These are phyloP conservation scores for Lepiota brunneoincarnata DNA, from an alignment of 768 basidiomycete genomes.

Conservation along the genomic window DNA sequence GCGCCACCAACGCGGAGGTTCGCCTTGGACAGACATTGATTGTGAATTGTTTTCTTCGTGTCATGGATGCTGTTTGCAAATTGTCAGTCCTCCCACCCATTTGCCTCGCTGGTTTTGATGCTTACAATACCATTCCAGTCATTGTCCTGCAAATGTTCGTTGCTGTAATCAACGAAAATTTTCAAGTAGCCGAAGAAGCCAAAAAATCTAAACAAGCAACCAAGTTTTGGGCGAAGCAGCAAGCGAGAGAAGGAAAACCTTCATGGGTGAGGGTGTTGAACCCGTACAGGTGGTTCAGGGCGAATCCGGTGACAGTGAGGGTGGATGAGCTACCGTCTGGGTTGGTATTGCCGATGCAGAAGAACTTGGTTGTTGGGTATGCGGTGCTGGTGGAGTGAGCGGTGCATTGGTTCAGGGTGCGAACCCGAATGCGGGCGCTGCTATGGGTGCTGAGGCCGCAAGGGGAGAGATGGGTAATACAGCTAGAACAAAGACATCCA, in stretches of 20 bases:
- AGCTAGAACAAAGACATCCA: neutral
- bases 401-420: neutral
- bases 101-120: neutral
- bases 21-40: constrained; percentile 67
- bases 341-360: constrained; percentile 77
- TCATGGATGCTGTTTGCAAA: constrained; percentile 92
- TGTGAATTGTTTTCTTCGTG: constrained; percentile 66
- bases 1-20: constrained; percentile 56
- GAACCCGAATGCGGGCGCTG: neutral
- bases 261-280: constrained; percentile 78
- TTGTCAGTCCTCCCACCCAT: constrained; percentile 50
- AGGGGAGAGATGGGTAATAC: neutral
- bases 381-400: neutral
- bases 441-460: neutral
- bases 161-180: constrained; percentile 96
- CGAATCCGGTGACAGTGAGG: constrained; percentile 68
- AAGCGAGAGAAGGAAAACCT: constrained; percentile 44
- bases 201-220: constrained; percentile 82
- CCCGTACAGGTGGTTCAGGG: constrained; percentile 82
- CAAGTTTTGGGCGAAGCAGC: constrained; percentile 60
- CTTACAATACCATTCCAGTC: constrained; percentile 34
- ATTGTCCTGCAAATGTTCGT: constrained; percentile 95
- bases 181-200: constrained; percentile 86
- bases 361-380: constrained; percentile 48
- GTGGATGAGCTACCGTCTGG: constrained; percentile 72